Base-by-base conservation (phyloP, 208 protist genomes). In the Acanthamoeba lenticulata region DNA sequence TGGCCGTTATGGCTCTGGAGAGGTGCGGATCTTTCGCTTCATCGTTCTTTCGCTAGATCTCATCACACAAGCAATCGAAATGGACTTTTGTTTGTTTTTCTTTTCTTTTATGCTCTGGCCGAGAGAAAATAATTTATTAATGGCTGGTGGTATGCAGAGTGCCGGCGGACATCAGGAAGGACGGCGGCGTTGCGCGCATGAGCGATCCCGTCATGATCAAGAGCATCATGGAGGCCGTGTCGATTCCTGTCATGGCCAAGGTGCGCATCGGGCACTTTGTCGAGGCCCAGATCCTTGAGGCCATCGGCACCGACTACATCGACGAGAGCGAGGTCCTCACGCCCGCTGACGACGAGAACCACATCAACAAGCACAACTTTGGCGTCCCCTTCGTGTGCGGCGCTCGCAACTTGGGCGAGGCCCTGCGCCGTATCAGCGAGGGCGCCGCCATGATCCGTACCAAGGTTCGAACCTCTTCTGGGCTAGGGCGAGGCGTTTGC, bases 281-380 rank as follows among this genome's bases (percentile, higher is more conserved):
- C 27, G 97, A 98, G 92, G 97, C 97, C 0, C 96, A 98, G 83
- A 97, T 98, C 40, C 95, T 98, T 13, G 47, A 98, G 77, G 69
- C 92, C 38, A 57, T 98, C 44, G 97, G 95, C 27, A 90, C 98
- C 1, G 97, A 98, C 92, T 98, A 98, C 96, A 98, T 98, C 65
- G 98, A 98, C 74, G 98, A 98, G 95, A 95, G 81, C 69, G 98
- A 98, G 94, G 97, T 98, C 27, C 94, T 98, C 21, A 98, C 97
- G 0, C 95, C 96, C n/a, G 98, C 98, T 9, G 98, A 98, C 67
- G 97, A 98, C 45, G 94, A 96, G 55, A 62, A 98, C 77, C 97
- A 98, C 96, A 97, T 98, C 36, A 95, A 98, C 95, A 98, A 98
- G 96, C 36, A 94, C 83, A 95, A 95, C 32, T 98, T 98, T 93